phyloP scores from a whole-genome alignment of 2,329 filamentous ascomycete species.

The Byssothecium circinans region DNA sequence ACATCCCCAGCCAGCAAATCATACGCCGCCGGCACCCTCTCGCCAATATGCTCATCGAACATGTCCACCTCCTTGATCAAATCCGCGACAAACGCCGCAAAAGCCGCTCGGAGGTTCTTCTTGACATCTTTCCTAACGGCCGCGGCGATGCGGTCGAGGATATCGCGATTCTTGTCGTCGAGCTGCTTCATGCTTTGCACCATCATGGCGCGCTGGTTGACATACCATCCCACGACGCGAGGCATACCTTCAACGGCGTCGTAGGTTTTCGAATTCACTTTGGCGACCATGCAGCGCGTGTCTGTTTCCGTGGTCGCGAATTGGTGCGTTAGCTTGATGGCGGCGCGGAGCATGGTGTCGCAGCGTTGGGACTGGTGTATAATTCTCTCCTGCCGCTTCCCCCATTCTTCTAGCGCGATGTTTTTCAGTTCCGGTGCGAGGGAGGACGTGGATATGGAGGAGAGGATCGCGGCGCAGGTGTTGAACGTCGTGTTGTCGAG shows the following conservation, averaged over 20 bases:
- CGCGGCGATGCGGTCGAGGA: constrained; percentile 3
- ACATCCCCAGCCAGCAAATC: background rate
- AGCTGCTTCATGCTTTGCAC: background rate
- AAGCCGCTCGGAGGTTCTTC: background rate
- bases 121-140: background rate
- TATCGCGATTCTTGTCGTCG: background rate
- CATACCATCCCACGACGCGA: background rate
- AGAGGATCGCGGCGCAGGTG: background rate
- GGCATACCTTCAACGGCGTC: background rate
- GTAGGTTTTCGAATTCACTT: constrained; percentile 4
- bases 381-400: background rate
- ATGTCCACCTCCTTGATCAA: constrained; percentile 3
- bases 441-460: constrained; percentile 1
- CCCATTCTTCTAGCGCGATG: constrained; percentile 11
- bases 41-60: constrained; percentile 11
- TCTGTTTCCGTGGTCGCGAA: constrained; percentile 14
- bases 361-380: background rate
- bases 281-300: constrained; percentile 10
- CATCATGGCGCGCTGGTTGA: constrained; percentile 1
- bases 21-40: constrained; percentile 8
- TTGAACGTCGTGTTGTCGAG: background rate
- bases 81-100: background rate
- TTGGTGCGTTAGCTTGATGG: background rate
- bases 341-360: background rate
- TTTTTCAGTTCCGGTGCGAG: background rate